These are phyloP conservation scores for Cladosporium velox DNA, from an alignment of 2,329 filamentous ascomycete species.

Conservation along the genomic window DNA sequence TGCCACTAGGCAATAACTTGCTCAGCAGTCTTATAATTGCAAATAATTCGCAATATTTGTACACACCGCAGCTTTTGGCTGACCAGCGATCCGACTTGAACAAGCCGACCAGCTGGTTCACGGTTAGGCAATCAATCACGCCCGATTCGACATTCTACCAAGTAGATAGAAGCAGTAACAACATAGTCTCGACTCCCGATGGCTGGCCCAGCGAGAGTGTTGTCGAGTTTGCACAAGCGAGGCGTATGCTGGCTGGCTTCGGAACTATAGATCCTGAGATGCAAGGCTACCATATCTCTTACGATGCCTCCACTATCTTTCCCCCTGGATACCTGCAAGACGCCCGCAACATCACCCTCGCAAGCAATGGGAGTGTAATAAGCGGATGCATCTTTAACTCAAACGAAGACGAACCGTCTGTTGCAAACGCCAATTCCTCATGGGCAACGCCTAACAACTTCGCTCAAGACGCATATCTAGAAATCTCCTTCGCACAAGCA, in stretches of 20 bases:
- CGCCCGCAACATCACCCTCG: constrained; percentile 38
- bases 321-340: constrained; percentile 47
- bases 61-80: constrained; percentile 53
- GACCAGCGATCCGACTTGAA: constrained; percentile 60
- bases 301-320: constrained; percentile 57
- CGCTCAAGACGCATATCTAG: constrained; percentile 29
- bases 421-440: constrained; percentile 54
- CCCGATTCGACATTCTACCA: constrained; percentile 54
- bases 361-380: constrained; percentile 45
- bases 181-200: constrained; percentile 50
- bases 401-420: constrained; percentile 40
- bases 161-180: constrained; percentile 35
- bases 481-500: constrained; percentile 35
- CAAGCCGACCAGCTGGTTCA: constrained; percentile 55
- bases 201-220: constrained; percentile 66
- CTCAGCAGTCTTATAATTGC: constrained; percentile 52
- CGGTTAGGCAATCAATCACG: constrained; percentile 29
- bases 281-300: constrained; percentile 54
- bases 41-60: constrained; percentile 55
- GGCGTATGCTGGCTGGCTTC: constrained; percentile 58
- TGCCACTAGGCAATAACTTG: constrained; percentile 49
- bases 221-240: constrained; percentile 56
- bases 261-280: constrained; percentile 61
- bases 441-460: constrained; percentile 48
- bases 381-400: constrained; percentile 57